These are phyloP conservation scores for Zygnema cylindricum DNA, from an alignment of 139 green algal genomes.

Conservation along the genomic window DNA sequence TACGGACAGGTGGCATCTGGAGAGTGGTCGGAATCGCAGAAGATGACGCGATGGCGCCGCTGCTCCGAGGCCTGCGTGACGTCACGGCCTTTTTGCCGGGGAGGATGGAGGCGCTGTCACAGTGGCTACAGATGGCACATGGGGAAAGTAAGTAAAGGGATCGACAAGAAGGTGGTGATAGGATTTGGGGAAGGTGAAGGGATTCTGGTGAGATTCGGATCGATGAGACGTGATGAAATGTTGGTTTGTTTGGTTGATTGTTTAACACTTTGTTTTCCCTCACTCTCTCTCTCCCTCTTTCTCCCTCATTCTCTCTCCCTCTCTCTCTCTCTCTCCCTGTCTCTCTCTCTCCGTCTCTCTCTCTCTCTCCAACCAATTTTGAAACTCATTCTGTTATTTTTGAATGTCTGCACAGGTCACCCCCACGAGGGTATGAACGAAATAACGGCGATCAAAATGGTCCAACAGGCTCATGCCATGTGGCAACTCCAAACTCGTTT, in stretches of 20 bases:
- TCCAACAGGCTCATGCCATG: background rate
- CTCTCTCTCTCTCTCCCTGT: too few relatives aligned
- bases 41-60: conserved; percentile 4
- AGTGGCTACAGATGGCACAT: conserved; percentile 3
- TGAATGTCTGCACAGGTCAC: background rate
- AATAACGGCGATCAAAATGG: background rate
- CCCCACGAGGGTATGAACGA: background rate
- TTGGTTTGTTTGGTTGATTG: too few relatives aligned
- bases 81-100: background rate
- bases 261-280: too few relatives aligned
- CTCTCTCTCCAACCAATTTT: too few relatives aligned
- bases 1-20: background rate
- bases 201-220: background rate
- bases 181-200: background rate
- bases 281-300: too few relatives aligned
- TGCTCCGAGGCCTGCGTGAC: conserved; percentile 12
- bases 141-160: too few relatives aligned
- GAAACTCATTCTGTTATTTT: background rate
- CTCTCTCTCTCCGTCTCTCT: too few relatives aligned
- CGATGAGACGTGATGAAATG: background rate
- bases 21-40: conserved; percentile 17
- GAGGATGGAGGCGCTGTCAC: background rate
- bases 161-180: background rate
- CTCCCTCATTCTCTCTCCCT: too few relatives aligned
- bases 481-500: too few relatives aligned